Conservation (phyloP, 2,329 filamentous ascomycete species). For the Bipolaris bicolor region DNA sequence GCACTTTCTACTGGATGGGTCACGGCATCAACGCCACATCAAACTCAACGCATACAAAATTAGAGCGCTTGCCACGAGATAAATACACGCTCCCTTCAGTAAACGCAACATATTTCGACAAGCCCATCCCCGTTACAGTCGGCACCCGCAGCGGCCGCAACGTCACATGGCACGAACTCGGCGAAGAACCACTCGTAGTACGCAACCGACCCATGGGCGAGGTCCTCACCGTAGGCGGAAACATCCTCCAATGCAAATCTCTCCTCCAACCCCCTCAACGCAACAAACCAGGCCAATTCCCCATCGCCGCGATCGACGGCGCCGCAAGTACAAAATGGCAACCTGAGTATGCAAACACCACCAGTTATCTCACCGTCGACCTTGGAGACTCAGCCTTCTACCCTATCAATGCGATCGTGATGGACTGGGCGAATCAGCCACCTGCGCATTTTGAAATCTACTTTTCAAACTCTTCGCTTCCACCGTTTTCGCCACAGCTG, state of each 20-base stretch:
- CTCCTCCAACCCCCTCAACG: constrained; percentile 51
- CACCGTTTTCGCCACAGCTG: constrained; percentile 21
- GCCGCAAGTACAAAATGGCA: constrained; percentile 72
- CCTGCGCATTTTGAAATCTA: constrained; percentile 61
- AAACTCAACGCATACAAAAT: constrained; percentile 68
- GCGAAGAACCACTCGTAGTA: constrained; percentile 59
- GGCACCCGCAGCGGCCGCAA: constrained; percentile 49
- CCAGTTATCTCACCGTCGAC: constrained; percentile 63
- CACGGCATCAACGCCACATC: constrained; percentile 66
- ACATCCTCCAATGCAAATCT: constrained; percentile 69
- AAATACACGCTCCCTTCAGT: constrained; percentile 58
- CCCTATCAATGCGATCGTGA: constrained; percentile 58
- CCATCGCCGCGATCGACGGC: constrained; percentile 70
- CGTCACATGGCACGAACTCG: constrained; percentile 53
- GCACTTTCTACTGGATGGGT: constrained; percentile 71
- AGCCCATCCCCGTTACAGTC: constrained; percentile 65
- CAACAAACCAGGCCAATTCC: constrained; percentile 69
- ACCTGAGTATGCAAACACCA: constrained; percentile 57
- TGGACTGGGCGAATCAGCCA: constrained; percentile 66
- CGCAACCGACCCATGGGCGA: constrained; percentile 64
- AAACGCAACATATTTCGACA: constrained; percentile 60
- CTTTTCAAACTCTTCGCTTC: constrained; percentile 58
- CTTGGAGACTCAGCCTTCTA: constrained; percentile 48
- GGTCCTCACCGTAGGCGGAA: constrained; percentile 61
- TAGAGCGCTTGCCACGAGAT: constrained; percentile 57